Conservation (phyloP, 176 grass and related monocot species). For the Otatea glauca region DNA sequence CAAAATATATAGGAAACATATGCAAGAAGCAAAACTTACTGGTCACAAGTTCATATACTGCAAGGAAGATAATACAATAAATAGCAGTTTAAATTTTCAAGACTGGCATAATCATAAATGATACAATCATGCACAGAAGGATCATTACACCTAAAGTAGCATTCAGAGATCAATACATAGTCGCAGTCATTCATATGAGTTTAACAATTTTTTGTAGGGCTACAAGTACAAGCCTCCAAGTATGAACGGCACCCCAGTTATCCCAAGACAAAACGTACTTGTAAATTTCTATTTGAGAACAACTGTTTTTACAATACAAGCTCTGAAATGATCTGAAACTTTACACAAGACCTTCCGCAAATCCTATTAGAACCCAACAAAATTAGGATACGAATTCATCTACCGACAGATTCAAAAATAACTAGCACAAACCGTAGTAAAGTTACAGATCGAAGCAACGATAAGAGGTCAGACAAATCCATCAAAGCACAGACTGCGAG, state of each 20-base stretch:
- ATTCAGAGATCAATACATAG: constrained; percentile 31
- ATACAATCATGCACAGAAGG: constrained; percentile 20
- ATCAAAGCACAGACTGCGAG: too few relatives aligned
- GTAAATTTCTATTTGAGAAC: constrained; percentile 23
- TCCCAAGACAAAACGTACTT: not conserved
- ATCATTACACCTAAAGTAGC: not conserved
- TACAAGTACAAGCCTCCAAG: constrained; percentile 21
- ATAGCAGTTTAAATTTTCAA: not conserved
- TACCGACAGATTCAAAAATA: too few relatives aligned
- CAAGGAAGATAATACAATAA: not conserved
- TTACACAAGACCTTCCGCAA: constrained; percentile 4
- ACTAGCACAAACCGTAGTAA: too few relatives aligned
- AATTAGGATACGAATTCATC: too few relatives aligned
- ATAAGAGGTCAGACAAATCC: too few relatives aligned
- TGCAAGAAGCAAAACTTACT: constrained; percentile 13
- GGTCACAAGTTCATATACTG: constrained; percentile 10
- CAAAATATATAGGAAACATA: not conserved
- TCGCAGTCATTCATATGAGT: not conserved
- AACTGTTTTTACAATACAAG: constrained; percentile 18
- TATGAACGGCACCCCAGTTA: not conserved
- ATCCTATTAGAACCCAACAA: too few relatives aligned
- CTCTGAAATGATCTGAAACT: constrained; percentile 35
- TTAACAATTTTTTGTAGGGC: not conserved
- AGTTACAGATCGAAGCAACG: too few relatives aligned
- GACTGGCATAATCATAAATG: not conserved